A percentile compares a stretch with the other conserved stretches of the same genome.
Evolutionary conservation across 2,329 filamentous ascomycete species (phyloP).

Genomic region (Fusarium denticulatum): DNA sequence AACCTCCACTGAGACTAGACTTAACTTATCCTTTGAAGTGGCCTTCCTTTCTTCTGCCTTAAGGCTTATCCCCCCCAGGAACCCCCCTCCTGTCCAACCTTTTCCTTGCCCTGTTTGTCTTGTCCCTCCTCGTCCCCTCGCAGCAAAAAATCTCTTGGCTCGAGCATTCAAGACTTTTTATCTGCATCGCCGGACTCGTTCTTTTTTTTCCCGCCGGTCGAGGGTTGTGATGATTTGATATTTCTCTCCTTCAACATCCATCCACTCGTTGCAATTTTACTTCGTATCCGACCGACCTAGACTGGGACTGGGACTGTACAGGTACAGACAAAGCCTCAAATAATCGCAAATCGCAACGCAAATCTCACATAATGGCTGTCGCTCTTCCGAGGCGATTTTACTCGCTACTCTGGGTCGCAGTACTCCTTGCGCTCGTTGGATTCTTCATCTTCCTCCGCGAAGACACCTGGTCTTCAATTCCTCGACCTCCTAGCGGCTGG

Average conservation of each 20-base stretch:
- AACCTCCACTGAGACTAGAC: not conserved
- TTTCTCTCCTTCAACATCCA: constrained; percentile 20
- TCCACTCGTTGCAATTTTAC: constrained; percentile 5
- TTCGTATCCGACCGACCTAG: not conserved
- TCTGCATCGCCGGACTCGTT: not conserved
- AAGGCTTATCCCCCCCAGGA: not conserved
- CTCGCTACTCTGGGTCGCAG: constrained; percentile 35
- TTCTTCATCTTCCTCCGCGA: constrained; percentile 35
- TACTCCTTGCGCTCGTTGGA: constrained; percentile 26
- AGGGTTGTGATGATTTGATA: constrained; percentile 27
- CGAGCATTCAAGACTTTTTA: not conserved
- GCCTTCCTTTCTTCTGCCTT: constrained; percentile 9
- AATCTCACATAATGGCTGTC: constrained; percentile 25
- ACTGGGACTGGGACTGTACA: not conserved
- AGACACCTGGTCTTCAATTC: constrained; percentile 37
- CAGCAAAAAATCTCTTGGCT: constrained; percentile 18
- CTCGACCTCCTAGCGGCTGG: constrained; percentile 32
- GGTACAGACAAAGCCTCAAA: not conserved
- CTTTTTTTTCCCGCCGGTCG: constrained; percentile 23
- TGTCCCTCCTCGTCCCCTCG: constrained; percentile 5
- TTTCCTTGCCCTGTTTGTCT: not conserved
- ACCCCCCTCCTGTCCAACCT: constrained; percentile 1
- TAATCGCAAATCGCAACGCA: not conserved
- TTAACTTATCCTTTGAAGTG: constrained; percentile 6
- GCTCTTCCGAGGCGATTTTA: constrained; percentile 37